phyloP scores from a whole-genome alignment of 129 eudicot genomes.

The Chrysanthemum makinoi region DNA sequence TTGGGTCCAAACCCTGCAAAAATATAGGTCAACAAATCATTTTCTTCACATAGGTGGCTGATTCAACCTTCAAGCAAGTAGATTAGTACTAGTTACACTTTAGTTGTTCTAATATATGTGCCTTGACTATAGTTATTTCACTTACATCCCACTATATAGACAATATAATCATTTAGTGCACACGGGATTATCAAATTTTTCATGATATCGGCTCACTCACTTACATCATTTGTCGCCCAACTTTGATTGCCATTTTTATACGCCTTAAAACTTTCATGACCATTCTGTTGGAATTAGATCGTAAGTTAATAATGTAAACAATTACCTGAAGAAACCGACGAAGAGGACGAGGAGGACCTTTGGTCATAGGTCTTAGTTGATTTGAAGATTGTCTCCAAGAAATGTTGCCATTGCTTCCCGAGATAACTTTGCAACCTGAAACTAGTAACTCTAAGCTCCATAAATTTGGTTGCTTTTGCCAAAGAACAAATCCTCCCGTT shows the following conservation, averaged over 20 bases:
- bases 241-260: neutral
- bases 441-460: conserved; percentile 85
- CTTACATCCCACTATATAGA: neutral
- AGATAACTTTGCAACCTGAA: conserved; percentile 84
- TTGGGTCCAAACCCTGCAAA: conserved; percentile 76
- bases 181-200: neutral
- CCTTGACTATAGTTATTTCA: neutral
- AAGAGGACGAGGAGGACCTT: conserved; percentile 86
- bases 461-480: conserved; percentile 81
- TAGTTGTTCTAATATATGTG: neutral
- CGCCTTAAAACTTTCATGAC: neutral
- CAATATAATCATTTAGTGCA: neutral
- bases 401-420: conserved; percentile 81
- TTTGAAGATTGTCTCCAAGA: conserved; percentile 96
- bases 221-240: neutral
- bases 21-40: neutral
- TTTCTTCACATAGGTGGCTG: neutral
- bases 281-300: neutral
- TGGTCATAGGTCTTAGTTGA: conserved; percentile 59
- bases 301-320: neutral
- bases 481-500: conserved; percentile 81
- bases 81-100: too few relatives aligned
- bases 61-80: too few relatives aligned
- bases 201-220: neutral
- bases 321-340: conserved; percentile 92